Evolutionary conservation across 2,329 filamentous ascomycete species (phyloP).

Genomic region (Colletotrichum graminicola): DNA sequence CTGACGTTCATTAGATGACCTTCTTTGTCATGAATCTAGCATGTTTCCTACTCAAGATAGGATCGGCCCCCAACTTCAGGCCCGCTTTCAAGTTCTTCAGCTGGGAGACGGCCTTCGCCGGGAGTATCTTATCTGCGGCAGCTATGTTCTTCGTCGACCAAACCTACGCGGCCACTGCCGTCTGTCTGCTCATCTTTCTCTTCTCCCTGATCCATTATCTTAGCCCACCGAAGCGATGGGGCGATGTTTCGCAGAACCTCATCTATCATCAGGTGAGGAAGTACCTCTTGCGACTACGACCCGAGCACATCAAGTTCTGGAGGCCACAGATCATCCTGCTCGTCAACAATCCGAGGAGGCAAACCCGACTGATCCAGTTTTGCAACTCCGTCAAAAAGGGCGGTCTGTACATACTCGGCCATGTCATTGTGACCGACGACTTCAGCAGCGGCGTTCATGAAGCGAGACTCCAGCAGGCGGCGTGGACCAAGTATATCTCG

Average conservation of each 20-base stretch:
- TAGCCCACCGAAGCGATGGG: constrained; percentile 88
- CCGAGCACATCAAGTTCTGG: constrained; percentile 96
- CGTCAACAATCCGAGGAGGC: constrained; percentile 83
- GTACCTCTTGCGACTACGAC: constrained; percentile 83
- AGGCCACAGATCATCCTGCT: constrained; percentile 87
- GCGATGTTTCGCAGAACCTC: constrained; percentile 88
- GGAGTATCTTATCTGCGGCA: constrained; percentile 79
- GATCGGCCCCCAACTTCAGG: constrained; percentile 89
- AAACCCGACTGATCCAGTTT: constrained; percentile 88
- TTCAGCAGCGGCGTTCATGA: constrained; percentile 84
- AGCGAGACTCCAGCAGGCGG: constrained; percentile 81
- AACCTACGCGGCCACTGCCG: constrained; percentile 80
- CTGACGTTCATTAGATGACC: constrained; percentile 73
- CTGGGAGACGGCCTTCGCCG: constrained; percentile 82
- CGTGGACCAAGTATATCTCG: constrained; percentile 86
- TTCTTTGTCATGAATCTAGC: constrained; percentile 91
- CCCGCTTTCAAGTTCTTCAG: constrained; percentile 92
- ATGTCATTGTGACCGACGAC: constrained; percentile 88
- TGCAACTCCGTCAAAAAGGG: constrained; percentile 94
- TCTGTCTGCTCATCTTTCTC: constrained; percentile 79
- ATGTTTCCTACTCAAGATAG: constrained; percentile 87
- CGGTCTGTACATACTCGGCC: constrained; percentile 84
- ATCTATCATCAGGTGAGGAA: constrained; percentile 91
- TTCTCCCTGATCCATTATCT: constrained; percentile 90
- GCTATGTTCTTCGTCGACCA: constrained; percentile 94